Evolutionary conservation across 257 asterid species (phyloP).

Genomic region (Plectranthus barbatus): DNA sequence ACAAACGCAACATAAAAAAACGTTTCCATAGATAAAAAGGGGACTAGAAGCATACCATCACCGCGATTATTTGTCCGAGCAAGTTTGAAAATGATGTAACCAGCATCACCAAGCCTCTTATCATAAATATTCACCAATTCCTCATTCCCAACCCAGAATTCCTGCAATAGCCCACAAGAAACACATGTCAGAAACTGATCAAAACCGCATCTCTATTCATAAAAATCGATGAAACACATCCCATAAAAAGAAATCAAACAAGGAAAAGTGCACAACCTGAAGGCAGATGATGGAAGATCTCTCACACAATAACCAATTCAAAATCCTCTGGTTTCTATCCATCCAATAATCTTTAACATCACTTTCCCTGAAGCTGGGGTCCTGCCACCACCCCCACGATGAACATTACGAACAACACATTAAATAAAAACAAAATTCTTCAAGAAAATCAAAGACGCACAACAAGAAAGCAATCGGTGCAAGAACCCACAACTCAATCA

Average conservation of each 20-base stretch:
- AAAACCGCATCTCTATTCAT: not conserved
- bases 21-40: not conserved
- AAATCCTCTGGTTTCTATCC: constrained; percentile 67
- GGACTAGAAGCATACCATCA: constrained; percentile 49
- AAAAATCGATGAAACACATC: not conserved
- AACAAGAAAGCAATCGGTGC: not conserved
- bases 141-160: constrained; percentile 97
- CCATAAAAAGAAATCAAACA: not conserved
- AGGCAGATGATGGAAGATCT: constrained; percentile 96
- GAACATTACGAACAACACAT: constrained; percentile 14
- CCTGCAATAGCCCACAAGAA: constrained; percentile 32
- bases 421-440: not conserved
- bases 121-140: constrained; percentile 80
- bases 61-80: constrained; percentile 97
- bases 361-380: constrained; percentile 84
- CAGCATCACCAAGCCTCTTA: constrained; percentile 94
- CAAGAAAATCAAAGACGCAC: not conserved
- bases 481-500: not conserved
- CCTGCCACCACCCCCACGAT: constrained; percentile 47
- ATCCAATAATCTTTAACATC: constrained; percentile 78
- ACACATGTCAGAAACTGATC: not conserved
- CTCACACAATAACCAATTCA: constrained; percentile 89
- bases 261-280: constrained; percentile 44
- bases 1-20: not conserved
- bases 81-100: constrained; percentile 74